These are phyloP conservation scores for Fusarium goolgardi DNA, from an alignment of 2,329 filamentous ascomycete species.

Conservation along the genomic window DNA sequence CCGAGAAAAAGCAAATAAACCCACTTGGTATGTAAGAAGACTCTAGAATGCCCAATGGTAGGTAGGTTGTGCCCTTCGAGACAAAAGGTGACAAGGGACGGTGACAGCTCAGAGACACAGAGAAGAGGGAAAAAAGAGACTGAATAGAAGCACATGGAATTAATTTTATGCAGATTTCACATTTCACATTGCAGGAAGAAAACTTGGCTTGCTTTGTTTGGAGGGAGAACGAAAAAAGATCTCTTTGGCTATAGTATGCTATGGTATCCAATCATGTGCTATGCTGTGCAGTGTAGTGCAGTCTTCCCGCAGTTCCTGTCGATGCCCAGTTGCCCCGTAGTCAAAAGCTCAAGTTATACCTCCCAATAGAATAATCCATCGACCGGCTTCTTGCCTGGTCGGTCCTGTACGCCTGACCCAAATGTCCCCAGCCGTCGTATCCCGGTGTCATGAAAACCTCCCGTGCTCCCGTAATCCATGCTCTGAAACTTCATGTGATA, in stretches of 20 bases:
- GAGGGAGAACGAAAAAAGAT: conserved; percentile 39
- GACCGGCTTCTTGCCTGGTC: conserved; percentile 45
- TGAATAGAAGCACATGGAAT: conserved; percentile 8
- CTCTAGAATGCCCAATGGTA: conserved; percentile 7
- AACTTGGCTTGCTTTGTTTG: conserved; percentile 36
- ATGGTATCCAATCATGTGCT: conserved; percentile 47
- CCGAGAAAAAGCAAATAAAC: conserved; percentile 38
- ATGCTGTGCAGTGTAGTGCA: conserved; percentile 46
- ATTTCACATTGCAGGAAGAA: not conserved
- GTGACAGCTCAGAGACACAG: conserved; percentile 2
- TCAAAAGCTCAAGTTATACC: conserved; percentile 41
- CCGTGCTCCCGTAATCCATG: conserved; percentile 52
- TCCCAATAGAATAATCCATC: conserved; percentile 41
- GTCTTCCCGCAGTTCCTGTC: conserved; percentile 47
- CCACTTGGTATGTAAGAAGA: conserved; percentile 16
- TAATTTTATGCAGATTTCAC: conserved; percentile 23
- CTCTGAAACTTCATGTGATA: conserved; percentile 50
- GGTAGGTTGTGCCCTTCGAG: conserved; percentile 11
- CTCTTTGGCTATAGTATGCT: conserved; percentile 47
- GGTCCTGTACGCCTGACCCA: conserved; percentile 45
- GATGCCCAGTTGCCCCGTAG: conserved; percentile 36
- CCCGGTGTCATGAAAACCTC: conserved; percentile 50
- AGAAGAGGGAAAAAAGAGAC: not conserved
- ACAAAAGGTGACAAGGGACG: conserved; percentile 10
- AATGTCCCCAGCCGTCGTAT: conserved; percentile 46